These are phyloP conservation scores for Flammula alnicola DNA, from an alignment of 1,284 basidiomycete species.

Conservation along the genomic window DNA sequence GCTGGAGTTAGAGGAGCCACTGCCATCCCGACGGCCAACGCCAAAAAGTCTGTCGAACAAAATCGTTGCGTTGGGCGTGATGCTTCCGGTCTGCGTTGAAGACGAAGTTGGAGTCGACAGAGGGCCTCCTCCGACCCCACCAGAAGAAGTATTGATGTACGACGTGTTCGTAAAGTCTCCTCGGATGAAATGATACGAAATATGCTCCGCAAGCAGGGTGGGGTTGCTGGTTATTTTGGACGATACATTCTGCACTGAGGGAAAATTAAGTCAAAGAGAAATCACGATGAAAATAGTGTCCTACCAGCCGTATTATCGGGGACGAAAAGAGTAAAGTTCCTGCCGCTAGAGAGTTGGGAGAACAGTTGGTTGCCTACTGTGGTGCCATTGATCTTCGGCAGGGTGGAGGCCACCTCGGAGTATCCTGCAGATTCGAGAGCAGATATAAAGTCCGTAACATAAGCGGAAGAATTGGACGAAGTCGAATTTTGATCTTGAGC, in stretches of 20 bases:
- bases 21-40: constrained; percentile 7
- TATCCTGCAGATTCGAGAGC: constrained; percentile 22
- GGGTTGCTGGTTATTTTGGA: constrained; percentile 20
- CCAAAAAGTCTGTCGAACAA: constrained; percentile 3
- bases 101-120: constrained; percentile 10
- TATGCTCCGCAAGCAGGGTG: constrained; percentile 23
- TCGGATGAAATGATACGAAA: constrained; percentile 32
- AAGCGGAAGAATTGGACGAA: constrained; percentile 15
- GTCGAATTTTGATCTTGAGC: constrained; percentile 21
- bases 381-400: constrained; percentile 41
- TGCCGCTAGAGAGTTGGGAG: constrained; percentile 38
- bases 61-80: background rate
- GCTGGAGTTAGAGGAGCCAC: constrained; percentile 1
- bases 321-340: constrained; percentile 51
- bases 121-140: constrained; percentile 20
- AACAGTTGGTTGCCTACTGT: constrained; percentile 49
- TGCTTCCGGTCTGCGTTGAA: background rate
- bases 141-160: constrained; percentile 14
- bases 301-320: constrained; percentile 54
- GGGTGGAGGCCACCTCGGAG: constrained; percentile 22
- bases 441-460: constrained; percentile 11
- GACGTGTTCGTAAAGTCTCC: constrained; percentile 28
- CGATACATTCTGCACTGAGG: constrained; percentile 25
- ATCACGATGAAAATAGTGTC: constrained; percentile 17
- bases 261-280: background rate